A percentile compares a stretch with the other conserved stretches of the same genome.
Conservation (phyloP, 2,329 filamentous ascomycete species). For the Cladosporium sp. region DNA sequence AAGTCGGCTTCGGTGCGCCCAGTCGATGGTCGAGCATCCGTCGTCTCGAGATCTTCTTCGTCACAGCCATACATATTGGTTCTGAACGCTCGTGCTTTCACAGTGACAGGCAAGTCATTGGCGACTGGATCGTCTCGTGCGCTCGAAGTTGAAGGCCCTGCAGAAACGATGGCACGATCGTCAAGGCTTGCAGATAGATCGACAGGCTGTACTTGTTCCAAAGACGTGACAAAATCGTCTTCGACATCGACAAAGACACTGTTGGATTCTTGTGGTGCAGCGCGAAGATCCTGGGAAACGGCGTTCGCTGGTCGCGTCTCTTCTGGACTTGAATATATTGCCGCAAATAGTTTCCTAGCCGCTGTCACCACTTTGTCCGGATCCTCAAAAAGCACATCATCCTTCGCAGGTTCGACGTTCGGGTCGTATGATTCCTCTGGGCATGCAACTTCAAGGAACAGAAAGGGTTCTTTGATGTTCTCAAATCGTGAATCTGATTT, state of each 20-base stretch:
- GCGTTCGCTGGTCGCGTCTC: background rate
- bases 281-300: background rate
- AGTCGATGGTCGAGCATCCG: slow-evolving; percentile 26
- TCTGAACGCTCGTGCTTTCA: slow-evolving; percentile 22
- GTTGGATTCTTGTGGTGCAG: background rate
- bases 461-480: slow-evolving; percentile 57
- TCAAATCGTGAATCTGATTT: slow-evolving; percentile 30
- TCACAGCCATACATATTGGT: slow-evolving; percentile 42
- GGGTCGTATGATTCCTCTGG: slow-evolving; percentile 66
- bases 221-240: slow-evolving; percentile 13
- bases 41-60: slow-evolving; percentile 37
- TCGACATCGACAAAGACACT: background rate
- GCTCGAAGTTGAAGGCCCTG: background rate
- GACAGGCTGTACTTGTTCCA: slow-evolving; percentile 1
- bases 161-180: background rate
- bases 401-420: slow-evolving; percentile 72
- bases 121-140: background rate
- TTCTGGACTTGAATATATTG: slow-evolving; percentile 25
- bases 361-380: slow-evolving; percentile 50
- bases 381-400: slow-evolving; percentile 69
- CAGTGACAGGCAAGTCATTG: background rate
- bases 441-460: slow-evolving; percentile 66
- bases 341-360: slow-evolving; percentile 48
- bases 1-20: slow-evolving; percentile 32
- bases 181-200: background rate